phyloP scores from a whole-genome alignment of 2,329 filamentous ascomycete genomes.

The Ophiostoma populinum region DNA sequence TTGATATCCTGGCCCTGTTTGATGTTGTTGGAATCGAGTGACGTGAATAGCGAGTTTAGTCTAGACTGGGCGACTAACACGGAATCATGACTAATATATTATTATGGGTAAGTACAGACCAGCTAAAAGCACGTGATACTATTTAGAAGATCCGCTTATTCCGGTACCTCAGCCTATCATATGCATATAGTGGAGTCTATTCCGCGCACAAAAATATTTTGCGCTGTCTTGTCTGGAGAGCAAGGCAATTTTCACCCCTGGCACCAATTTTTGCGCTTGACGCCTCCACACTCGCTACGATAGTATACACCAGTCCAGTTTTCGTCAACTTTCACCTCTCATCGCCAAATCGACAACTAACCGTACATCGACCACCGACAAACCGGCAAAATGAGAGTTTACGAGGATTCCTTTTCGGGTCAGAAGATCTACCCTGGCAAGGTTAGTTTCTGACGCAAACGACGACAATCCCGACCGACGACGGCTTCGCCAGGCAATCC shows the following conservation, averaged over 20 bases:
- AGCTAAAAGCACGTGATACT: not conserved
- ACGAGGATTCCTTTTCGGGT: slow-evolving; percentile 50
- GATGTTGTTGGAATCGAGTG: too few relatives aligned
- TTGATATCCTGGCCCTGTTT: too few relatives aligned
- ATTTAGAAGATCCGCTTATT: not conserved
- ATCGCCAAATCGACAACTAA: slow-evolving; percentile 2
- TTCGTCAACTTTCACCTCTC: slow-evolving; percentile 4
- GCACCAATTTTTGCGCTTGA: slow-evolving; percentile 2
- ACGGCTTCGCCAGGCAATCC: not conserved
- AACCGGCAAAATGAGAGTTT: slow-evolving; percentile 41
- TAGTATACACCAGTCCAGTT: not conserved
- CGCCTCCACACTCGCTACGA: slow-evolving; percentile 1
- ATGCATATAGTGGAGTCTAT: not conserved
- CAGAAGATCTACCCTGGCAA: slow-evolving; percentile 52
- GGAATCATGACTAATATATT: too few relatives aligned
- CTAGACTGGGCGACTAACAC: too few relatives aligned
- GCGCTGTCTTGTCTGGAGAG: not conserved
- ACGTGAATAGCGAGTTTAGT: too few relatives aligned
- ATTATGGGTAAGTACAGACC: too few relatives aligned
- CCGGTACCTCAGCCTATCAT: not conserved
- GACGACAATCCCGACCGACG: slow-evolving; percentile 8
- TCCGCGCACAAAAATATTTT: slow-evolving; percentile 5
- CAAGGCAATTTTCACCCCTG: slow-evolving; percentile 2
- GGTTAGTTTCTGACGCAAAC: slow-evolving; percentile 26
- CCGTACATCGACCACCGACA: slow-evolving; percentile 12